Evolutionary conservation across 2,329 filamentous ascomycete species (phyloP).

Genomic region (Davidsoniella australis): DNA sequence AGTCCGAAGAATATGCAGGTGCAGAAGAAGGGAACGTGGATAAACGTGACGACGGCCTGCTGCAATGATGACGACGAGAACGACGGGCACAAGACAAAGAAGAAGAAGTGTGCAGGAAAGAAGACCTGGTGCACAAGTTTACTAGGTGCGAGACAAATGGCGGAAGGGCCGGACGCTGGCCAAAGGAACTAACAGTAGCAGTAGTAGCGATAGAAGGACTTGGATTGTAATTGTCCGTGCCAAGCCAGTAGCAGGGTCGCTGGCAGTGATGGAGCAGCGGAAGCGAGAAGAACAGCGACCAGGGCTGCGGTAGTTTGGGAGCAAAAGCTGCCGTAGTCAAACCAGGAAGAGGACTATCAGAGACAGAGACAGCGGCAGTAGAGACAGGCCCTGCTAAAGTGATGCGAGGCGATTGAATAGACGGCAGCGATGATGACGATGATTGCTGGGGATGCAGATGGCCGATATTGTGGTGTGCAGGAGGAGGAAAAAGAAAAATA

Average conservation of each 20-base stretch:
- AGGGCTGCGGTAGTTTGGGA: background rate
- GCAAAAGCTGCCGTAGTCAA: too few relatives aligned
- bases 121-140: conserved; percentile 2
- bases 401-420: conserved; percentile 15
- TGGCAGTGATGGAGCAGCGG: background rate
- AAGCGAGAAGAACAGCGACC: conserved; percentile 7
- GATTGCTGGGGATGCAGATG: background rate
- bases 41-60: background rate
- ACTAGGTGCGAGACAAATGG: conserved; percentile 7
- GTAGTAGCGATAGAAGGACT: background rate
- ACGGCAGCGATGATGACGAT: conserved; percentile 10
- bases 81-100: background rate
- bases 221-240: background rate
- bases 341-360: conserved; percentile 8
- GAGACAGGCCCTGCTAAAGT: conserved; percentile 13
- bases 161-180: conserved; percentile 11
- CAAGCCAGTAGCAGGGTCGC: background rate
- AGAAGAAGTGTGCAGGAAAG: background rate
- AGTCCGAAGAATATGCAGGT: background rate
- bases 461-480: background rate
- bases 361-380: conserved; percentile 21
- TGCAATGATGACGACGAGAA: background rate
- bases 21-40: background rate
- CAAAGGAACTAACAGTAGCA: conserved; percentile 2
- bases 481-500: background rate